These are phyloP conservation scores for Ilex paraguariensis DNA, from an alignment of 305 asterid species.

Conservation along the genomic window DNA sequence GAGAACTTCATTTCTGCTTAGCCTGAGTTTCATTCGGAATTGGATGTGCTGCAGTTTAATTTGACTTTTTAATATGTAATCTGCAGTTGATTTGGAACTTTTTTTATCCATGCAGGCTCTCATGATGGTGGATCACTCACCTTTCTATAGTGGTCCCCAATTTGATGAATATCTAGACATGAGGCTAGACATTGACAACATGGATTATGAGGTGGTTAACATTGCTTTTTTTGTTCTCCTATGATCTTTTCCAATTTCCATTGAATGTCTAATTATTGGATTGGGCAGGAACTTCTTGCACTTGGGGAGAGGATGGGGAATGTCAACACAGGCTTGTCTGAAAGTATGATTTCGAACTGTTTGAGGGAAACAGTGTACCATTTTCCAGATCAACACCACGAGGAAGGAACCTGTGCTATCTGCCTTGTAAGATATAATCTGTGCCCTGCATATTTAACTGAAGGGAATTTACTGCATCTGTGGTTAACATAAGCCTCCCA, in stretches of 20 bases:
- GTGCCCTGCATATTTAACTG: not conserved
- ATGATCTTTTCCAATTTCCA: not conserved
- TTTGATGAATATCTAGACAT: not conserved
- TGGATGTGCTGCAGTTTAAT: too few relatives aligned
- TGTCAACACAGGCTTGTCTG: slow-evolving; percentile 2
- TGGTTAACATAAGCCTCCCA: not conserved
- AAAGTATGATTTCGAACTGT: not conserved
- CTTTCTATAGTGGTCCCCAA: not conserved
- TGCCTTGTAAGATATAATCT: slow-evolving; percentile 1
- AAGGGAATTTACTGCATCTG: not conserved
- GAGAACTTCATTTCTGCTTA: too few relatives aligned
- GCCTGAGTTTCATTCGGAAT: too few relatives aligned
- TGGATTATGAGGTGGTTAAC: not conserved
- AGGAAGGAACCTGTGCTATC: slow-evolving; percentile 3
- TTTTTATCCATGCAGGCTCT: not conserved
- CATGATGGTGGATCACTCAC: not conserved
- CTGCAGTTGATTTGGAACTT: too few relatives aligned
- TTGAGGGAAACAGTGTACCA: not conserved
- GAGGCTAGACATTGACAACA: slow-evolving; percentile 4
- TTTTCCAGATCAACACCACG: not conserved
- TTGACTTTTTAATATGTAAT: too few relatives aligned
- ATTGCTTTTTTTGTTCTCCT: not conserved
- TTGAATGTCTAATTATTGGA: not conserved
- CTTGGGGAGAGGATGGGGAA: slow-evolving; percentile 1
- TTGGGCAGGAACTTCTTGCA: slow-evolving; percentile 1